These are phyloP conservation scores for Sarcodon sp. DNA, from an alignment of 768 basidiomycete genomes.

Conservation along the genomic window DNA sequence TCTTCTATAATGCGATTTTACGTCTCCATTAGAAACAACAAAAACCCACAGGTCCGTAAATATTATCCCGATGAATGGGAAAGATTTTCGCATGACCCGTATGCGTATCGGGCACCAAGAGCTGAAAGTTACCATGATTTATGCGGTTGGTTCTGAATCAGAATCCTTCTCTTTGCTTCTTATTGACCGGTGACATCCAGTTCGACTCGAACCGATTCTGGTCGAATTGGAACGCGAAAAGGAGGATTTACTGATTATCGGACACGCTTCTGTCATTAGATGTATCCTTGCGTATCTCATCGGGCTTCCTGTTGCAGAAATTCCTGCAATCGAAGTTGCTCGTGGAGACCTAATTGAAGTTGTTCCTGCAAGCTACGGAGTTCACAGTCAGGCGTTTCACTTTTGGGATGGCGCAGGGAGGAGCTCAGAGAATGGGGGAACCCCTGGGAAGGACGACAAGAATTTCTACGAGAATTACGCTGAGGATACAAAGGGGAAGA, in stretches of 20 bases:
- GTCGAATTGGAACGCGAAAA: slow-evolving; percentile 91
- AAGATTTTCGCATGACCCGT: slow-evolving; percentile 85
- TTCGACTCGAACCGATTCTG: slow-evolving; percentile 85
- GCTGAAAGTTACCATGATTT: slow-evolving; percentile 98
- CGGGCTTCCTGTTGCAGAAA: slow-evolving; percentile 89
- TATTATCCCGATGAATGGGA: slow-evolving; percentile 94
- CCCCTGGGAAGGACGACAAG: slow-evolving; percentile 38
- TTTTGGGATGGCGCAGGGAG: slow-evolving; percentile 67
- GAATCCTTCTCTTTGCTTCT: not conserved
- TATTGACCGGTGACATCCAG: slow-evolving; percentile 25
- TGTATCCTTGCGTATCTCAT: slow-evolving; percentile 91
- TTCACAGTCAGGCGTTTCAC: slow-evolving; percentile 77
- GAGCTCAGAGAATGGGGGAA: slow-evolving; percentile 16
- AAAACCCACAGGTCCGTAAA: slow-evolving; percentile 24
- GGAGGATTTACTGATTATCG: slow-evolving; percentile 92
- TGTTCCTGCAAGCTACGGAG: slow-evolving; percentile 80
- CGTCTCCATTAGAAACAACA: not conserved
- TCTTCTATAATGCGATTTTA: not conserved
- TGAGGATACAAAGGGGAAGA: slow-evolving; percentile 25
- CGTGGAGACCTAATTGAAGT: slow-evolving; percentile 95
- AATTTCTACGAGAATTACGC: slow-evolving; percentile 90
- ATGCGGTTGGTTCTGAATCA: slow-evolving; percentile 35
- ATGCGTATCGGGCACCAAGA: slow-evolving; percentile 80
- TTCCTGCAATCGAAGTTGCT: slow-evolving; percentile 95
- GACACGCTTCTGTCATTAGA: slow-evolving; percentile 93